These are phyloP conservation scores for Hydnum rufescens DNA, from an alignment of 768 basidiomycete species.

Conservation along the genomic window DNA sequence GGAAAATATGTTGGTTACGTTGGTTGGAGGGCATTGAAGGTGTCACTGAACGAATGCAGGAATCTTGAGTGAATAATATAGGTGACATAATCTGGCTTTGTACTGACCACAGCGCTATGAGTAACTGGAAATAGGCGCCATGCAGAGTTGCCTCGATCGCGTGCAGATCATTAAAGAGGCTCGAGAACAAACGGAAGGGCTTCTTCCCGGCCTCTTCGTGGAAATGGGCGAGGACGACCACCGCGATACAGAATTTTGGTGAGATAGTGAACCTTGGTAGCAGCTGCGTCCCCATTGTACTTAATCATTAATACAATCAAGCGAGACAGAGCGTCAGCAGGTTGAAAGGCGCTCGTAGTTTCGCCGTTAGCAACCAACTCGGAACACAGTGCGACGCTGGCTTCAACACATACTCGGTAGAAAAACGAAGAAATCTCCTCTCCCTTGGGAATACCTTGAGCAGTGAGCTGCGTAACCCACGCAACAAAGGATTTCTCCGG, in stretches of 20 bases:
- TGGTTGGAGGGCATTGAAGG: slow-evolving; percentile 88
- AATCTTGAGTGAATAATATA: slow-evolving; percentile 9
- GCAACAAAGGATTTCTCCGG: slow-evolving; percentile 91
- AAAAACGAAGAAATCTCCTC: slow-evolving; percentile 95
- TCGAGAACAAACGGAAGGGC: slow-evolving; percentile 97
- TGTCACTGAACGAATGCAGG: slow-evolving; percentile 46
- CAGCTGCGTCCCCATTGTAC: slow-evolving; percentile 85
- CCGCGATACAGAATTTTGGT: slow-evolving; percentile 96
- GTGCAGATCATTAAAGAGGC: slow-evolving; percentile 79
- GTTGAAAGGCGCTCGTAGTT: slow-evolving; percentile 57
- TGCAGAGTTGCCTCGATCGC: slow-evolving; percentile 70
- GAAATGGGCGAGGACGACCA: slow-evolving; percentile 81
- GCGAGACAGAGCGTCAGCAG: slow-evolving; percentile 86
- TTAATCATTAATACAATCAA: slow-evolving; percentile 97
- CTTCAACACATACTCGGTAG: slow-evolving; percentile 93
- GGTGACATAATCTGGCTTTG: slow-evolving; percentile 3
- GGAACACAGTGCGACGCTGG: slow-evolving; percentile 71
- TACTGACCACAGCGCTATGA: slow-evolving; percentile 68
- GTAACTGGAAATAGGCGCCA: slow-evolving; percentile 69
- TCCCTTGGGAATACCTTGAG: slow-evolving; percentile 87
- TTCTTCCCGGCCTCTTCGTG: slow-evolving; percentile 97
- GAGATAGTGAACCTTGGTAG: slow-evolving; percentile 87
- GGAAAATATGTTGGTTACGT: slow-evolving; percentile 96
- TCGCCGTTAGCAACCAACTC: slow-evolving; percentile 55
- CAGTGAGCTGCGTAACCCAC: slow-evolving; percentile 91